Evolutionary conservation across 441 rosid genomes (phyloP).

Genomic region (Adansonia gregorii): DNA sequence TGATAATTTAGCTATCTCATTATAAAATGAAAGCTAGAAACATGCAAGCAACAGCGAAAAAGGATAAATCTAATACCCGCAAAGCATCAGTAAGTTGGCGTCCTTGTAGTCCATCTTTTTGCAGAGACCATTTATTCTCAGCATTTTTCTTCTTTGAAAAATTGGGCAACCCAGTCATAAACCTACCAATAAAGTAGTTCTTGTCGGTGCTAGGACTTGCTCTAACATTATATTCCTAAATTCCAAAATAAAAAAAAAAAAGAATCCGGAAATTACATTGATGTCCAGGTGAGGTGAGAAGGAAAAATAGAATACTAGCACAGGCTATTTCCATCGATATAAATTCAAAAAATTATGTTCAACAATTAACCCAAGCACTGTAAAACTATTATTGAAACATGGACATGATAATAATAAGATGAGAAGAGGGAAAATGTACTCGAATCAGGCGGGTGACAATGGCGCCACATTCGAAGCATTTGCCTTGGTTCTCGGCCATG

Average conservation of each 20-base stretch:
- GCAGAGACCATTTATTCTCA: constrained; percentile 85
- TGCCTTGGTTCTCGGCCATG: constrained; percentile 67
- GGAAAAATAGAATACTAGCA: background rate
- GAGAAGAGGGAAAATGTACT: constrained; percentile 32
- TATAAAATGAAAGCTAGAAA: background rate
- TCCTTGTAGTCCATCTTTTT: constrained; percentile 87
- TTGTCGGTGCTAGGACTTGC: constrained; percentile 64
- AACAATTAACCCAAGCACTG: background rate
- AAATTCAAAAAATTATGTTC: background rate
- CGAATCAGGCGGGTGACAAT: constrained; percentile 75
- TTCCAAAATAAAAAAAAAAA: background rate
- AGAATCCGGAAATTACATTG: too few species aligned
- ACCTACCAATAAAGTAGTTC: constrained; percentile 91
- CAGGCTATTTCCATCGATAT: background rate
- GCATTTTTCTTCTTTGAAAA: constrained; percentile 77
- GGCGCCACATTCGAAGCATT: constrained; percentile 82
- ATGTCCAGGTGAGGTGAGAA: too few species aligned
- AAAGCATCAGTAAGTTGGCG: constrained; percentile 78
- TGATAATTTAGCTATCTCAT: too few species aligned
- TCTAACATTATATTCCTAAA: constrained; percentile 83
- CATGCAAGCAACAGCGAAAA: constrained; percentile 18
- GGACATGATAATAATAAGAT: background rate
- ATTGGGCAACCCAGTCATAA: constrained; percentile 74
- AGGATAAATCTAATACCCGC: constrained; percentile 52
- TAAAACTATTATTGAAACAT: background rate